Percentiles rank a stretch among this genome's conserved stretches.
Evolutionary conservation across 305 asterid genomes (phyloP).

Genomic region (Rubia peregrina): DNA sequence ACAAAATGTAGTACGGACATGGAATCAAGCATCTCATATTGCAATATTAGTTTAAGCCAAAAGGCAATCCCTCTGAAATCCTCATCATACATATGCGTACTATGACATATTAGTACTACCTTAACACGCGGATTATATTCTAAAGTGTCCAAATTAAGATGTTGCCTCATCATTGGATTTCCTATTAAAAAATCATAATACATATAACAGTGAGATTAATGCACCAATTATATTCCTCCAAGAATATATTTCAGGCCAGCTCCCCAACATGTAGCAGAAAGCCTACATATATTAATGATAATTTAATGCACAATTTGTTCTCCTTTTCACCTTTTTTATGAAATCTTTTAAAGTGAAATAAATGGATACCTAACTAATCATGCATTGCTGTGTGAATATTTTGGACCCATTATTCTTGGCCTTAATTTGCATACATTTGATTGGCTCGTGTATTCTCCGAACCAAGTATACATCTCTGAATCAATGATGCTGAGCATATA

Average conservation of each 20-base stretch:
- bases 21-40: background rate
- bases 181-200: background rate
- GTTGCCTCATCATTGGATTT: conserved; percentile 15
- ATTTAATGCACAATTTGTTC: conserved; percentile 7
- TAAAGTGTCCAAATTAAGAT: conserved; percentile 7
- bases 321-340: conserved; percentile 16
- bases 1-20: conserved; percentile 3
- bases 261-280: conserved; percentile 24
- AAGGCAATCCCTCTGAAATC: background rate
- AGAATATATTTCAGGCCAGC: conserved; percentile 15
- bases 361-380: conserved; percentile 13
- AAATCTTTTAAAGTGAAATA: conserved; percentile 17
- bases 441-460: background rate
- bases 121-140: conserved; percentile 5
- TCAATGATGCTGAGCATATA: background rate
- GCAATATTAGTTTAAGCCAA: background rate
- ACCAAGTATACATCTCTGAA: background rate
- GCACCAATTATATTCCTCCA: conserved; percentile 11
- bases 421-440: background rate
- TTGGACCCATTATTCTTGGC: background rate
- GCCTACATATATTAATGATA: background rate
- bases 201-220: background rate
- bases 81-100: background rate
- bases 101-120: conserved; percentile 12
- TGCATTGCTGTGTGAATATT: conserved; percentile 11